Evolutionary conservation across 495 filamentous ascomycete genomes (phyloP), one percentile per base, ranked within the genome.

Genomic region (Aspergillus carlsbadensis): DNA sequence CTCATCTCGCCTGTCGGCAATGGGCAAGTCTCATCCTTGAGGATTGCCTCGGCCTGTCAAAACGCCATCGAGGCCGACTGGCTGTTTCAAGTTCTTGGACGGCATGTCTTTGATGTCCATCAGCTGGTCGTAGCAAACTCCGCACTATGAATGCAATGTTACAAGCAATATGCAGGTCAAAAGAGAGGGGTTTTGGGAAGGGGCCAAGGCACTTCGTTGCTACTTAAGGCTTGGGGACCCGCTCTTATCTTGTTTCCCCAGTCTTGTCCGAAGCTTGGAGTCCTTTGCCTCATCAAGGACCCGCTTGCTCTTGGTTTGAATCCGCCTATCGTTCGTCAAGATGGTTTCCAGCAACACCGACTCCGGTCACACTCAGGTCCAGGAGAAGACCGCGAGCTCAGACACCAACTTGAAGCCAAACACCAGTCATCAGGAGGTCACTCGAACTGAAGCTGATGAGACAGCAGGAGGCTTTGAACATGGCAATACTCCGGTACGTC

Each of bases 31-130:
- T 20, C 55, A 33, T 52, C 41, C 39, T 26, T 11, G 48, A 13
- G 60, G 48, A 14, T 45, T 59, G 59, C 71, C 70, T 72, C 71
- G 70, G 71, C 57, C 15, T 68, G 59, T 60, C 17, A 56, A 18
- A 44, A 20, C 15, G 47, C 36, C 33, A 50, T 36, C 34, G 49
- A 11, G 7, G 39, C 56, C 52, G 52, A 21, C 36, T 44, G 10
- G 18, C 37, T 22, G 34, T 41, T 54, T 36, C 44, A 29, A 21
- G n/a, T 31, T 2, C 17, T 15, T 36, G 20, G 1, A 26, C 5
- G 21, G 24, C 10, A 22, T 36, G 5, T 42, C 43, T 31, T 29
- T 33, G 18, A 36, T 26, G 29, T 15, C 34, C 22, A 46, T 37
- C 41, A 29, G 33, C 36, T 44, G 21, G n/a, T 37, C 31, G 35